These are phyloP conservation scores for Clavispora carvajalis DNA, from an alignment of 805 yeast species.

Conservation along the genomic window DNA sequence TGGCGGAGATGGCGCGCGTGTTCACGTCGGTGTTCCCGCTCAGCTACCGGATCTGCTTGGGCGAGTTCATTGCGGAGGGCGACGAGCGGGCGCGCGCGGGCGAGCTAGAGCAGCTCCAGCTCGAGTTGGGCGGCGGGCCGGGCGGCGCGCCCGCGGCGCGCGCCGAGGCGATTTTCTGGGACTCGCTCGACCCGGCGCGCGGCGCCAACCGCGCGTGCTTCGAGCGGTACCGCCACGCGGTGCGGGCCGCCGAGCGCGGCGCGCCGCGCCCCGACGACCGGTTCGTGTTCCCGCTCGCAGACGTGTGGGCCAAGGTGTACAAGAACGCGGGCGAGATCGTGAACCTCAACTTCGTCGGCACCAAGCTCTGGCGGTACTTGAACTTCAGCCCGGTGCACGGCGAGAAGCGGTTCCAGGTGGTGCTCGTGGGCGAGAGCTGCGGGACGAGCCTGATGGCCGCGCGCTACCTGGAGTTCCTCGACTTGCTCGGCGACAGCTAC, in stretches of 20 bases:
- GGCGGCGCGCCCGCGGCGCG: too few relatives aligned
- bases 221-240: constrained; percentile 17
- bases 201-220: constrained; percentile 16
- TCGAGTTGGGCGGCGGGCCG: too few relatives aligned
- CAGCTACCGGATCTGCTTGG: constrained; percentile 27
- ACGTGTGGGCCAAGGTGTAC: constrained; percentile 23
- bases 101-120: constrained; percentile 25
- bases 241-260: constrained; percentile 10
- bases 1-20: constrained; percentile 15
- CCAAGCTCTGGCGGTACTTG: constrained; percentile 52
- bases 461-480: constrained; percentile 32
- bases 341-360: constrained; percentile 41
- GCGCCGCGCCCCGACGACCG: constrained; percentile 20
- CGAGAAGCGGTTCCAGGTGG: constrained; percentile 46
- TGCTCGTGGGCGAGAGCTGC: constrained; percentile 37
- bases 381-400: constrained; percentile 50
- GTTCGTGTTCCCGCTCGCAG: constrained; percentile 19
- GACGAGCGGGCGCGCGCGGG: constrained; percentile 1
- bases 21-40: constrained; percentile 27
- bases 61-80: constrained; percentile 28
- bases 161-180: constrained; percentile 32
- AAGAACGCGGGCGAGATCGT: constrained; percentile 36
- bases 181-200: constrained; percentile 18
- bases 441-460: constrained; percentile 18
- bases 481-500: constrained; percentile 39